Percentiles rank a stretch among this genome's conserved stretches.
phyloP scores from a whole-genome alignment of 1,139 yeast species.

The Scheffersomyces segobiensis region DNA sequence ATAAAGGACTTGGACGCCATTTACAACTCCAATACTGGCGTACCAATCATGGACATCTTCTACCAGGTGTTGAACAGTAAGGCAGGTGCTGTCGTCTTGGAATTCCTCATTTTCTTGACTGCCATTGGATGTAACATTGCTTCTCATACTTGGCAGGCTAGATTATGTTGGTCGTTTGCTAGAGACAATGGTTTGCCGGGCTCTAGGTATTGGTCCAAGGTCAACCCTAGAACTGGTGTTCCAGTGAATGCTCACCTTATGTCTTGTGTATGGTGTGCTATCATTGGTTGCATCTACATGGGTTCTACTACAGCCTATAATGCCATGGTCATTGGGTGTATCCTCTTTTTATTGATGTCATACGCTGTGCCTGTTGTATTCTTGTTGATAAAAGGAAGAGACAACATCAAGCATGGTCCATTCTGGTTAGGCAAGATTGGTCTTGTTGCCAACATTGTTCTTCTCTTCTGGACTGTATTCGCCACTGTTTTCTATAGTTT shows the following conservation, averaged over 20 bases:
- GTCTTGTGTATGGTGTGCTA: constrained; percentile 36
- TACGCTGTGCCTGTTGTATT: constrained; percentile 35
- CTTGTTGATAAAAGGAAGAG: constrained; percentile 35
- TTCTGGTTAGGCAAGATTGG: constrained; percentile 51
- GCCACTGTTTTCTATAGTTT: constrained; percentile 43
- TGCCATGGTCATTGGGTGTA: constrained; percentile 40
- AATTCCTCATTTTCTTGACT: constrained; percentile 35
- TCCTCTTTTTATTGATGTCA: constrained; percentile 35
- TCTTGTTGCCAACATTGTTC: constrained; percentile 19
- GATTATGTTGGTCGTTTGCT: constrained; percentile 30
- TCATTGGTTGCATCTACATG: constrained; percentile 42
- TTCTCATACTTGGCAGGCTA: constrained; percentile 46
- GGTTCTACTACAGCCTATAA: constrained; percentile 45
- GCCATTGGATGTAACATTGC: constrained; percentile 45
- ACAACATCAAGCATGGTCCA: constrained; percentile 37
- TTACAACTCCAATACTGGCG: constrained; percentile 31
- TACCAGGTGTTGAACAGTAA: constrained; percentile 36
- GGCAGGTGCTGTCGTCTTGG: constrained; percentile 41
- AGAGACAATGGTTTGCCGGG: constrained; percentile 46
- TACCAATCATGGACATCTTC: constrained; percentile 43
- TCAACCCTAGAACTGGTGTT: constrained; percentile 30
- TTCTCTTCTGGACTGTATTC: constrained; percentile 41
- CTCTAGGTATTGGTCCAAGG: constrained; percentile 33
- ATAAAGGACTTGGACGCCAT: constrained; percentile 34
- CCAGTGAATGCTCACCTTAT: constrained; percentile 39